phyloP scores from a whole-genome alignment of 116 monocot species.

The Papilionanthe hybrid region DNA sequence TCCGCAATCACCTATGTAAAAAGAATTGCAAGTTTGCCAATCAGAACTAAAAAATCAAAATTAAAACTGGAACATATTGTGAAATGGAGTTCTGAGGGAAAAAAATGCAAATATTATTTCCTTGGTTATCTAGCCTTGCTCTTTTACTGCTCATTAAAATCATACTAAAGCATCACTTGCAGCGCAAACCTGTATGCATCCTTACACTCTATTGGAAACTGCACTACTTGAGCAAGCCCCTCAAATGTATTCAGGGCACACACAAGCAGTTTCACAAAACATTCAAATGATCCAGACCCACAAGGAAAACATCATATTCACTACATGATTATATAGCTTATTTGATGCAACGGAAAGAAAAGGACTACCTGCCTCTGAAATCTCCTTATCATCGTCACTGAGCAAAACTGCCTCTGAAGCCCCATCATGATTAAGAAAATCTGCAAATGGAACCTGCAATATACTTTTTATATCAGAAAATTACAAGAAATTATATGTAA shows the following conservation, averaged over 20 bases:
- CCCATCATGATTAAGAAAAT: slow-evolving; percentile 88
- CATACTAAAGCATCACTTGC: no score
- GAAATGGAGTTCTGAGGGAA: background rate
- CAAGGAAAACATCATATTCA: background rate
- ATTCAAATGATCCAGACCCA: background rate
- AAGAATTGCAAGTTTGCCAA: background rate
- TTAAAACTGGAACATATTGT: background rate
- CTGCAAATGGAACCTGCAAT: slow-evolving; percentile 94
- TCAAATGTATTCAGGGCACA: no score
- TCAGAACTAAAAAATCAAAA: background rate
- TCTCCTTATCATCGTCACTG: slow-evolving; percentile 61
- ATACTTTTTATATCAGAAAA: slow-evolving; percentile 12
- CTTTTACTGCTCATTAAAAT: no score
- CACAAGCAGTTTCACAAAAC: background rate
- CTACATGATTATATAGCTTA: background rate
- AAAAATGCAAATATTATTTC: no score
- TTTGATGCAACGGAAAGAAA: background rate
- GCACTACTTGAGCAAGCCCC: background rate
- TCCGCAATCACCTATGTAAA: slow-evolving; percentile 66
- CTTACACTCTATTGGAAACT: background rate
- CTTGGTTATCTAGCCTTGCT: no score
- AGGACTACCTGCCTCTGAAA: slow-evolving; percentile 53
- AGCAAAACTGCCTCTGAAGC: slow-evolving; percentile 49
- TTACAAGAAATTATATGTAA: background rate
- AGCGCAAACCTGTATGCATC: no score